phyloP scores from a whole-genome alignment of 768 basidiomycete genomes.

The Boletus sensibilis region DNA sequence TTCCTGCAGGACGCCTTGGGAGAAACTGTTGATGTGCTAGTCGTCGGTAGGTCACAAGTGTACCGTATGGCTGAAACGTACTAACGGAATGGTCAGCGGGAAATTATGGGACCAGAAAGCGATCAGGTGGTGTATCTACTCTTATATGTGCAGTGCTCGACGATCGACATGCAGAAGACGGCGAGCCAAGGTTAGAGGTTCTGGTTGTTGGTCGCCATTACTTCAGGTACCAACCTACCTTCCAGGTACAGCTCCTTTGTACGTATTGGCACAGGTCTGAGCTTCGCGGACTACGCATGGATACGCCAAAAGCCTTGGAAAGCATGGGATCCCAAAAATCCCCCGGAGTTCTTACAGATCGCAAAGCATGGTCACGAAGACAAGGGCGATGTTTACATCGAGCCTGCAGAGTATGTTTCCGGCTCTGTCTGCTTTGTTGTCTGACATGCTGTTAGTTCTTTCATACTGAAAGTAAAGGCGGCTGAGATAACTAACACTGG shows the following conservation, averaged over 20 bases:
- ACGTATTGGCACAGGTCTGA: slow-evolving; percentile 87
- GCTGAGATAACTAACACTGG: slow-evolving; percentile 84
- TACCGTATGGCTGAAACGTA: neutral
- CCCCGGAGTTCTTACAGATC: slow-evolving; percentile 67
- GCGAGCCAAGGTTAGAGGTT: slow-evolving; percentile 56
- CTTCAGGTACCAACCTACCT: neutral
- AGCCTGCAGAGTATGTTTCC: slow-evolving; percentile 74
- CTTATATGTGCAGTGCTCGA: slow-evolving; percentile 88
- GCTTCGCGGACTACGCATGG: slow-evolving; percentile 84
- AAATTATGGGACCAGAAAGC: slow-evolving; percentile 83
- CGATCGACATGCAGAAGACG: slow-evolving; percentile 54
- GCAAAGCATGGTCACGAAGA: slow-evolving; percentile 66
- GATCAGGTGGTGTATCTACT: slow-evolving; percentile 87
- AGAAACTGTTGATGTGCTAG: slow-evolving; percentile 88
- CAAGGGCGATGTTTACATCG: slow-evolving; percentile 87
- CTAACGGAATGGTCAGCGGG: slow-evolving; percentile 51
- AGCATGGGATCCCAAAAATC: slow-evolving; percentile 66
- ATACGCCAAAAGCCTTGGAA: slow-evolving; percentile 83
- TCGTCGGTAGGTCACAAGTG: slow-evolving; percentile 60
- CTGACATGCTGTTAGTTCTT: slow-evolving; percentile 58
- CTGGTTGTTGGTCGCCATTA: neutral
- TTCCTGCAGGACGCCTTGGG: slow-evolving; percentile 76
- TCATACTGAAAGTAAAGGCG: slow-evolving; percentile 90
- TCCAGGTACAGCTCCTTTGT: slow-evolving; percentile 82
- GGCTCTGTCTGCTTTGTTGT: neutral